These are phyloP conservation scores for Exidia glandulosa DNA, from an alignment of 768 basidiomycete genomes.

Conservation along the genomic window DNA sequence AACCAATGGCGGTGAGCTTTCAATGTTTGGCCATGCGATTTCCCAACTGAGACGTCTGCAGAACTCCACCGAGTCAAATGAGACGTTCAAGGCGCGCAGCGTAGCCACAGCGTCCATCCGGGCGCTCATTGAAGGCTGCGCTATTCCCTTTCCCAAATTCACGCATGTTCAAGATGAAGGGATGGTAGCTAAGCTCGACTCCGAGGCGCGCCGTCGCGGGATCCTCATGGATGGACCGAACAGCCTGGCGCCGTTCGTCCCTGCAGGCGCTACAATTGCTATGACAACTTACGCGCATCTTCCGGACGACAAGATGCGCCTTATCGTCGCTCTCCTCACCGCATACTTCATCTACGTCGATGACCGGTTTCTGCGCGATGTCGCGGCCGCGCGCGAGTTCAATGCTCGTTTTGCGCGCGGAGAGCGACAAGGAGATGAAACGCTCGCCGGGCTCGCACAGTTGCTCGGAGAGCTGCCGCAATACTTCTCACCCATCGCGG, in stretches of 20 bases:
- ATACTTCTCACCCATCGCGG: slow-evolving; percentile 18
- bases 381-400: slow-evolving; percentile 21
- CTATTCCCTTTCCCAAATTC: no score
- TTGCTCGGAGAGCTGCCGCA: slow-evolving; percentile 19
- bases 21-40: no score
- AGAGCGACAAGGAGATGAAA: slow-evolving; percentile 17
- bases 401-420: slow-evolving; percentile 20
- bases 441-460: slow-evolving; percentile 24
- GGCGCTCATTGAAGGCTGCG: no score
- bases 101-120: no score
- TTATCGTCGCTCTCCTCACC: slow-evolving; percentile 30
- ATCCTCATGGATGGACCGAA: no score
- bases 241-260: background rate
- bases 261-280: background rate
- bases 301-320: slow-evolving; percentile 16
- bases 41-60: no score
- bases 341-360: slow-evolving; percentile 28
- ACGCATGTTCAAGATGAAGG: no score
- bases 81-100: no score
- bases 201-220: no score
- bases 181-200: no score
- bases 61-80: no score
- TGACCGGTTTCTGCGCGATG: slow-evolving; percentile 19
- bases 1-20: no score
- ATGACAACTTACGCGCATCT: background rate